Evolutionary conservation across 805 yeast genomes (phyloP).

Genomic region (Vanderwaltozyma tropicalis): DNA sequence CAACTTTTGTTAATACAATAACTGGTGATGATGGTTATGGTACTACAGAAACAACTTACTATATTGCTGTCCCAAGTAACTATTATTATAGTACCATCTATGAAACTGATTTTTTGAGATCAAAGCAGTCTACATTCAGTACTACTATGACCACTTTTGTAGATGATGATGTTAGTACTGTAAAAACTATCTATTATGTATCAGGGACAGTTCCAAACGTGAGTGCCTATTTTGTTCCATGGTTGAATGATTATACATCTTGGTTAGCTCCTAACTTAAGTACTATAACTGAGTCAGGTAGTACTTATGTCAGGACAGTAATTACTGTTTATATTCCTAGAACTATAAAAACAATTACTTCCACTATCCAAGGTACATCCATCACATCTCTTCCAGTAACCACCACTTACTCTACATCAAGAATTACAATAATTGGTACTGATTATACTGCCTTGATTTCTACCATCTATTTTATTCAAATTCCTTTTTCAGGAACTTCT

Average conservation of each 20-base stretch:
- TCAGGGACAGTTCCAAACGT: neutral
- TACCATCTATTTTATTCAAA: neutral
- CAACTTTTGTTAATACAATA: too few species aligned
- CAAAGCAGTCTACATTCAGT: neutral
- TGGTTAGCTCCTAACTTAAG: neutral
- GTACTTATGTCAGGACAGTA: neutral
- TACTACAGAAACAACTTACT: conserved; percentile 1
- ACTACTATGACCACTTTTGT: neutral
- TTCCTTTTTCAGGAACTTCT: neutral
- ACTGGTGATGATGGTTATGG: conserved; percentile 1
- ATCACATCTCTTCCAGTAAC: neutral
- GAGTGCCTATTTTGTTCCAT: neutral
- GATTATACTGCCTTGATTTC: neutral
- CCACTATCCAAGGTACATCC: neutral
- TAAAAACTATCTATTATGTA: neutral
- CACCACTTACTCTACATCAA: neutral
- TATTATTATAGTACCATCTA: neutral
- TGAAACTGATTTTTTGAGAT: neutral
- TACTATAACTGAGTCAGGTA: neutral
- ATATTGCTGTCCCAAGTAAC: conserved; percentile 2
- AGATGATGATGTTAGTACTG: neutral
- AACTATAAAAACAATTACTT: neutral
- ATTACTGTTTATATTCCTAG: neutral
- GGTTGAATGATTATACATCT: neutral
- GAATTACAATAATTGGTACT: neutral